Base-by-base conservation (phyloP, 2,329 filamentous ascomycete species). In the Macrophomina phaseolina region DNA sequence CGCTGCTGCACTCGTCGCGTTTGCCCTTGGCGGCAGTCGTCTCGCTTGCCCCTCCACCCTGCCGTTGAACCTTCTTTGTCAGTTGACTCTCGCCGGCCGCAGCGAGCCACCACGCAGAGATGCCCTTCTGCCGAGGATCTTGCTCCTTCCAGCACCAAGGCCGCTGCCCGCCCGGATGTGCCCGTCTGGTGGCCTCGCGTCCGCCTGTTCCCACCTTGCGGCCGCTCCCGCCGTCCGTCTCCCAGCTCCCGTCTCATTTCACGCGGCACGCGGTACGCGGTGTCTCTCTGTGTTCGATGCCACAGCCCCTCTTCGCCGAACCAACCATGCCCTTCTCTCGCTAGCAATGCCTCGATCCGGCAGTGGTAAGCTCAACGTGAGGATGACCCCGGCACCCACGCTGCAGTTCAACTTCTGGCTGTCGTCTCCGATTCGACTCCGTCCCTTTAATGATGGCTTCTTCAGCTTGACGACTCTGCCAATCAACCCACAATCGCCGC, bases 351-450 rank as follows among this genome's bases (percentile, higher is more conserved):
- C 58, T 45, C 32, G 45, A 62, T 62, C 9, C 30, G 58, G 58
- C 11, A 49, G 32, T 5, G 32, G 58, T 62, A 62, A 49, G 58
- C 58, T 62, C 49, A 61, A 61, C 30, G 40, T 48, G 56, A 34
- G 7, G 49, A 28, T 46, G 18, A 28, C 36, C 53, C 40, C 52
- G 23, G 28, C 23, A 7, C 36, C 53, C 55, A 52, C 34, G n/a
- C 16, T 28, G 28, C 38, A 30, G 12, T 42, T 49, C 58, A 36
- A 62, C 58, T 8, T 49, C 42, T 28, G 5, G 36, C 58, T 49
- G 11, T 30, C 23, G 7, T 46, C 40, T 40, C 32, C 52, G 52
- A 55, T 55, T 55, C 52, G 52, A 18, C 52, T 5, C 16, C 7
- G 16, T 23, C 30, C n/a, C 32, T 32, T 18, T 23, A 53, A 53